Evolutionary conservation across 768 basidiomycete species (phyloP), one percentile per base, ranked within the genome.

Genomic region (Epithele typhae): DNA sequence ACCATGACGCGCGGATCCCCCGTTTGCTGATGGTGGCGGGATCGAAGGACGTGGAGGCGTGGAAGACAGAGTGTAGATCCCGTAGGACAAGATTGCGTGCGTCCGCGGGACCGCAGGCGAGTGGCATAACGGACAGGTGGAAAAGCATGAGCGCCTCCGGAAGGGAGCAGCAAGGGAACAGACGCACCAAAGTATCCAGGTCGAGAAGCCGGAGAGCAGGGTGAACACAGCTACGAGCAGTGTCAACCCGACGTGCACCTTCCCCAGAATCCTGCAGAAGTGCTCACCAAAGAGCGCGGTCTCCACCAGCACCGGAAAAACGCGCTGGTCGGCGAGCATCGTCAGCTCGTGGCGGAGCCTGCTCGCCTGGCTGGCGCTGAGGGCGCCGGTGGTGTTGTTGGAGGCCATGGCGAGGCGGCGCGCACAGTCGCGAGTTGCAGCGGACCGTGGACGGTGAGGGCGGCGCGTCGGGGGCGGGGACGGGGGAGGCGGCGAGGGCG

Each of bases 241-340:
- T 7, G 27, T n/a, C n/a, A n/a, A n/a, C n/a, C n/a, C n/a, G n/a
- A n/a, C n/a, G n/a, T n/a, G n/a, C n/a, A n/a, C n/a, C n/a, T n/a
- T n/a, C n/a, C n/a, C n/a, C n/a, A n/a, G n/a, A n/a, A n/a, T n/a
- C n/a, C n/a, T n/a, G n/a, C n/a, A 30, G 27, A 30, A 30, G 27
- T 30, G 27, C 39, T 24, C 14, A 43, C 42, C 42, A 23, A 19
- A 43, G 15, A 43, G 17, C 32, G 42, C 42, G 5, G 42, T 43
- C 22, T 43, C 42, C 9, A 43, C 30, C 10, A 43, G 24, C 3
- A 43, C 32, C 3, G 42, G 42, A 19, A 43, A 43, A 14, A 43
- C 42, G 11, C 32, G 30, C 6, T 43, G 17, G 5, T 35, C 18
- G 21, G 42, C 42, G 9, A 43, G 30, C 3, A 19, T 33, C 9